phyloP scores from a whole-genome alignment of 1,284 basidiomycete genomes.

The Austroboletus novae-zelandiae region DNA sequence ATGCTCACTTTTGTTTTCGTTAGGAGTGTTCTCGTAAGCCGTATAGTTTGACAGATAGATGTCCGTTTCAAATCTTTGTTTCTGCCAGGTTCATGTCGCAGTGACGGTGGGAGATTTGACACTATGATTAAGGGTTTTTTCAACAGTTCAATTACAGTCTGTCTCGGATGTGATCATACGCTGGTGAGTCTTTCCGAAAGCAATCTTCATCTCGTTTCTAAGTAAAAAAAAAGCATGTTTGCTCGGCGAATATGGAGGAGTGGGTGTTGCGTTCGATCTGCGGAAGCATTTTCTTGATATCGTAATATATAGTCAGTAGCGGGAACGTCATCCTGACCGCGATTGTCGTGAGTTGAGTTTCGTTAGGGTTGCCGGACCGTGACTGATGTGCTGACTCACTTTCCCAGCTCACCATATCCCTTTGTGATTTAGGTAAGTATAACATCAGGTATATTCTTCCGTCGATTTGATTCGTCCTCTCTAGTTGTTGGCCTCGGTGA shows the following conservation, averaged over 20 bases:
- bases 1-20: not conserved
- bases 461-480: not conserved
- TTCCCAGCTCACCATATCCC: constrained; percentile 38
- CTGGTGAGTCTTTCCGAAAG: constrained; percentile 16
- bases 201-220: not conserved
- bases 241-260: constrained; percentile 39
- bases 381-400: constrained; percentile 1
- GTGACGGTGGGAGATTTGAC: constrained; percentile 37
- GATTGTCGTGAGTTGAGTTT: constrained; percentile 36
- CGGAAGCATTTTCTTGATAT: not conserved
- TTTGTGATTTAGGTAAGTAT: constrained; percentile 41
- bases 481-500: constrained; percentile 42
- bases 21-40: constrained; percentile 47
- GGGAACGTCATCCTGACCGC: constrained; percentile 35
- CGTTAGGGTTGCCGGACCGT: not conserved
- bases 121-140: not conserved
- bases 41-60: not conserved
- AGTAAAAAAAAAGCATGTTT: constrained; percentile 33
- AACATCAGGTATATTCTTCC: not conserved
- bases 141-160: constrained; percentile 29
- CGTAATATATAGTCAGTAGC: constrained; percentile 38
- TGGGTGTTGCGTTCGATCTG: constrained; percentile 23
- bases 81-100: constrained; percentile 41
- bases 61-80: not conserved
- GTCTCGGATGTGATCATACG: constrained; percentile 46